phyloP scores from a whole-genome alignment of 345 rosid species.

The Salix suchowensis region DNA sequence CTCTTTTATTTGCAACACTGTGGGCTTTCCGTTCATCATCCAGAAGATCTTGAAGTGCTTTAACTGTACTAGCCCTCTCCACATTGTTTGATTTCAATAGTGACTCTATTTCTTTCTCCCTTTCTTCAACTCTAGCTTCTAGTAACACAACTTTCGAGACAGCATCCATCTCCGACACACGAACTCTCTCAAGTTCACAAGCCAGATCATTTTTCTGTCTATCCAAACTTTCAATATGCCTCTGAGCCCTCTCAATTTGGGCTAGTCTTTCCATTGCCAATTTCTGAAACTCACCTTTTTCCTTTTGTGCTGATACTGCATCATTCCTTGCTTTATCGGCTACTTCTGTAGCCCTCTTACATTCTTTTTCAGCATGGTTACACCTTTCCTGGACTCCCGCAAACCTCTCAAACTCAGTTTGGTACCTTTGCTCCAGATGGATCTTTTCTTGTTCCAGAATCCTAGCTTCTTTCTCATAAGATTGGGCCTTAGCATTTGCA shows the following conservation, averaged over 20 bases:
- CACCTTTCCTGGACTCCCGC: conserved; percentile 84
- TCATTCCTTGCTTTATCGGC: conserved; percentile 88
- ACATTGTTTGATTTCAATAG: conserved; percentile 66
- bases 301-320: conserved; percentile 74
- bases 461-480: conserved; percentile 76
- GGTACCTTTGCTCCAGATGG: conserved; percentile 74
- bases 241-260: conserved; percentile 71
- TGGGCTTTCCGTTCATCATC: conserved; percentile 83
- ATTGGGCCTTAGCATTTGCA: conserved; percentile 60
- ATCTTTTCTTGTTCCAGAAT: conserved; percentile 82
- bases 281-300: conserved; percentile 69
- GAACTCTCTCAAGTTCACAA: conserved; percentile 55
- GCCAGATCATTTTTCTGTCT: conserved; percentile 64
- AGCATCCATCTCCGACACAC: conserved; percentile 65
- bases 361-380: conserved; percentile 75
- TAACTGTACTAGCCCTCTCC: conserved; percentile 74
- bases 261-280: conserved; percentile 88
- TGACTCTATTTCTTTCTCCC: conserved; percentile 91
- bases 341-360: conserved; percentile 75
- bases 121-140: conserved; percentile 86
- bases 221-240: conserved; percentile 74
- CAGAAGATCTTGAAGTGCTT: conserved; percentile 71
- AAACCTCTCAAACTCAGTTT: conserved; percentile 71
- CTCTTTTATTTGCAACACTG: conserved; percentile 62
- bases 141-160: conserved; percentile 55